phyloP scores from a whole-genome alignment of 768 basidiomycete species.

The Mrakia gelida region DNA sequence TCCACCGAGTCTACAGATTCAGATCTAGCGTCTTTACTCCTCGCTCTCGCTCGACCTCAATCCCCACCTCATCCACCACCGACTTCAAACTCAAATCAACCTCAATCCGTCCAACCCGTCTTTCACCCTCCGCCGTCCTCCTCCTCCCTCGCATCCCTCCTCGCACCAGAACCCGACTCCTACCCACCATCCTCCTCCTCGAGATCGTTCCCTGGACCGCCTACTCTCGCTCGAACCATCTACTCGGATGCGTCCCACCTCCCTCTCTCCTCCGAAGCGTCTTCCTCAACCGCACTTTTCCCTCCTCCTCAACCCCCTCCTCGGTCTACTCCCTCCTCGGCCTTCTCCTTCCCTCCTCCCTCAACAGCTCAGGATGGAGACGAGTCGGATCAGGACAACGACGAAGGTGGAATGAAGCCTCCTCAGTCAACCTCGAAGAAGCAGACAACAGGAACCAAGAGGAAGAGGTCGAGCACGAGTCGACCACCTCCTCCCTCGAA shows the following conservation, averaged over 20 bases:
- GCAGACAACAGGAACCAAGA: not conserved
- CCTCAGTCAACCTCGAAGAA: not conserved
- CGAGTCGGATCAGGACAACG: not conserved
- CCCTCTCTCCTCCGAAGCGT: conserved; percentile 10
- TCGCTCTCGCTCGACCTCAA: conserved; percentile 19
- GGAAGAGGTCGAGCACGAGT: conserved; percentile 24
- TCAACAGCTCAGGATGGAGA: not conserved
- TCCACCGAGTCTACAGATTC: not conserved
- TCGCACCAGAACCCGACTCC: not conserved
- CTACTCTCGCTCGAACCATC: not conserved
- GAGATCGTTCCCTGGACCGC: not conserved
- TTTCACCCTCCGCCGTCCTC: not conserved
- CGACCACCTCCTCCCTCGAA: not conserved
- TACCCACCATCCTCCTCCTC: not conserved
- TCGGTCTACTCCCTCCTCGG: not conserved
- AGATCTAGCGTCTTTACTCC: conserved; percentile 22
- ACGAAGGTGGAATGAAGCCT: conserved; percentile 2
- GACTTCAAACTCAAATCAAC: not conserved
- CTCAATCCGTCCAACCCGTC: not conserved
- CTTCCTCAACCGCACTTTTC: conserved; percentile 1
- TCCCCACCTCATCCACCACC: not conserved
- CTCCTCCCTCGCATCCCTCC: conserved; percentile 13
- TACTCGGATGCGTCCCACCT: conserved; percentile 15
- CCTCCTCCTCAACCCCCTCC: not conserved
- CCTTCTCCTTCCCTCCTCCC: conserved; percentile 2